Base-by-base conservation (phyloP, 495 filamentous ascomycete species). In the Penicillium herquei region DNA sequence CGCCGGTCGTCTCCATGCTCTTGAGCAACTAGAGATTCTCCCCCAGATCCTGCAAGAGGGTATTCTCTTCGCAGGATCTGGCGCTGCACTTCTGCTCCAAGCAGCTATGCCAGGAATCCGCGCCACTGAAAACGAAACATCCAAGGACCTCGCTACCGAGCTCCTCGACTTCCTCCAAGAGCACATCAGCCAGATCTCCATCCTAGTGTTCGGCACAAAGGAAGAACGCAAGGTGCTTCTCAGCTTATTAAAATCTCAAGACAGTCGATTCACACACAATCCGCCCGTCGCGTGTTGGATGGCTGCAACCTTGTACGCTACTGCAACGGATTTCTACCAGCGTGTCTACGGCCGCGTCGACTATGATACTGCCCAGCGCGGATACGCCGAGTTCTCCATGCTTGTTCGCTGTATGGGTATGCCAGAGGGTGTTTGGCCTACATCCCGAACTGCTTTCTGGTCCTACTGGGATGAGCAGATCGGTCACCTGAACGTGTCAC, bases 261-360 rank as follows among this genome's bases (percentile, higher is more conserved):
- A 63, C 13, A 66, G 63, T 43, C 65, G 65, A 0, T 68, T 68
- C 46, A 46, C 65, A 10, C 55, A 66, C 35, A 55, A 70, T 14
- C 65, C 69, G 8, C 32, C 54, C 5, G 55, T 68, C 8, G 63
- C 71, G 47, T 63, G 70, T 47, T 77, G 74, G 74, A 62, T 73
- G 34, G 62, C 71, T 1, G 74, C 74, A 0, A 75, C 72, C 2
- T 48, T 75, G 47, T 77, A 77, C 52, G 70, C 70, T 18, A 77
- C 72, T 18, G 64, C 71, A 13, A 75, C 74, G 2, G 74, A 75
- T 39, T 66, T 74, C 57, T 77, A 75, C 61, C 72, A 77, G 59
- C 72, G 74, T 21, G 64, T 75, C 51, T 74, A 75, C 46, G 71
- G 71, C 7, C 60, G 63, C 13, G 66, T 75, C 32, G 67, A 67